Percentiles rank a stretch among this genome's conserved stretches.
Evolutionary conservation across 768 basidiomycete genomes (phyloP).

Genomic region (Trametes sanguinea): DNA sequence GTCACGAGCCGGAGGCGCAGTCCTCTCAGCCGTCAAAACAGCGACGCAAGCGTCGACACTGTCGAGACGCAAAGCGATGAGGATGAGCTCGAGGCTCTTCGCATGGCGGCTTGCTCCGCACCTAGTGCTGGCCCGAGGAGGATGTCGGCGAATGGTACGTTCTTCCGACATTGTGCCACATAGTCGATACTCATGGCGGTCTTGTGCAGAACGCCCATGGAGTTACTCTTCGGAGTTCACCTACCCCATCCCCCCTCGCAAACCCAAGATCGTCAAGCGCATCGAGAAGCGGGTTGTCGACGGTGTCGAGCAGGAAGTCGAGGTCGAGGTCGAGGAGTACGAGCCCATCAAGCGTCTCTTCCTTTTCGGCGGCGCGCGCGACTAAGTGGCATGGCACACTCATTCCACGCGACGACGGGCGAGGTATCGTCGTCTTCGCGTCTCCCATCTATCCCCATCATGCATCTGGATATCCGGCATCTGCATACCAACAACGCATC

Average conservation of each 20-base stretch:
- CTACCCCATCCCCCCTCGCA: slow-evolving; percentile 62
- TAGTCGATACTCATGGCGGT: slow-evolving; percentile 14
- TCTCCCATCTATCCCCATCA: background rate
- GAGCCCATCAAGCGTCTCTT: slow-evolving; percentile 67
- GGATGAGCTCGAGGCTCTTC: slow-evolving; percentile 30
- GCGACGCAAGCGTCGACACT: slow-evolving; percentile 39
- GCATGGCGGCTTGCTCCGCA: slow-evolving; percentile 16
- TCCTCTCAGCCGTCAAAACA: slow-evolving; percentile 43
- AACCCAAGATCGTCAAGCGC: slow-evolving; percentile 54
- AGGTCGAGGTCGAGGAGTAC: slow-evolving; percentile 54
- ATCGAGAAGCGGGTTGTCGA: slow-evolving; percentile 50
- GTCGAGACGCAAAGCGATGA: slow-evolving; percentile 30
- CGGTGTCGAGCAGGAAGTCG: slow-evolving; percentile 53
- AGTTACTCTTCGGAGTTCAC: slow-evolving; percentile 70
- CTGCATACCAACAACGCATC: slow-evolving; percentile 1
- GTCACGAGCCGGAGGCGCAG: slow-evolving; percentile 34
- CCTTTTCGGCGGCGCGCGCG: slow-evolving; percentile 57
- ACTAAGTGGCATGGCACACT: slow-evolving; percentile 14
- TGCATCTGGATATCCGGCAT: slow-evolving; percentile 8
- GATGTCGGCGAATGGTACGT: slow-evolving; percentile 6
- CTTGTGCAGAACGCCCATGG: slow-evolving; percentile 61
- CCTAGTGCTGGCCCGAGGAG: background rate
- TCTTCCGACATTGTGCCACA: slow-evolving; percentile 21
- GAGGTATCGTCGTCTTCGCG: slow-evolving; percentile 19
- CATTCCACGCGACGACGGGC: slow-evolving; percentile 1